phyloP scores from a whole-genome alignment of 371 early-diverging fungal genomes.

The Mucor saturninus region DNA sequence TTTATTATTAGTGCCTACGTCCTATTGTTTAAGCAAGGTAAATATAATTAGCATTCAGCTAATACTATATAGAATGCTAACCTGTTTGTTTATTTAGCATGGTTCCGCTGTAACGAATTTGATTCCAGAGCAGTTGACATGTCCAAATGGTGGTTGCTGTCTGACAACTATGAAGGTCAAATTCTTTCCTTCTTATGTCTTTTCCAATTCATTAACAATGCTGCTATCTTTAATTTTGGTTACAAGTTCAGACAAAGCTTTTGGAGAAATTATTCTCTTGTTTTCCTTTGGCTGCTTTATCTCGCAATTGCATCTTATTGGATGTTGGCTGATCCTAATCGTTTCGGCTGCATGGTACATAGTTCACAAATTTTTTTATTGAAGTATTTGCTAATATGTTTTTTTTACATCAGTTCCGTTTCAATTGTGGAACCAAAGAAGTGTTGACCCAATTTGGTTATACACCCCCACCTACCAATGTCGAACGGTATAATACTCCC shows the following conservation, averaged over 20 bases:
- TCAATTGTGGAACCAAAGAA: conserved; percentile 71
- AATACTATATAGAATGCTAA: background rate
- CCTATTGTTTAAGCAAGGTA: conserved; percentile 60
- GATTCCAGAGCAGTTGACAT: conserved; percentile 64
- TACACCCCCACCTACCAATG: conserved; percentile 40
- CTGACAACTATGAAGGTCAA: conserved; percentile 75
- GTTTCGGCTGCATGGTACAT: conserved; percentile 56
- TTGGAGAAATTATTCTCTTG: conserved; percentile 62
- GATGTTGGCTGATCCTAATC: conserved; percentile 68
- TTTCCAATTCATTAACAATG: conserved; percentile 67
- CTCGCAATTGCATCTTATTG: conserved; percentile 59
- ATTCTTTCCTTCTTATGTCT: conserved; percentile 57
- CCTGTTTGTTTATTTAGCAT: conserved; percentile 18
- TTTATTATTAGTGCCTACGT: conserved; percentile 55
- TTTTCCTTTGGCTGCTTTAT: conserved; percentile 57
- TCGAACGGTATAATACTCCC: conserved; percentile 60
- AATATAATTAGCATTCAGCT: background rate
- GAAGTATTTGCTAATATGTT: background rate
- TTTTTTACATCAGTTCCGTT: conserved; percentile 43
- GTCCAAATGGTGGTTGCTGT: conserved; percentile 75
- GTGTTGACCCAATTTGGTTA: conserved; percentile 51
- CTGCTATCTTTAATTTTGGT: conserved; percentile 70
- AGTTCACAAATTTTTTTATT: background rate
- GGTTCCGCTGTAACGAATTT: conserved; percentile 77
- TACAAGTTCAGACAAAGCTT: conserved; percentile 61